These are phyloP conservation scores for Tolypocladium sp. DNA, from an alignment of 2,329 filamentous ascomycete species.

Conservation along the genomic window DNA sequence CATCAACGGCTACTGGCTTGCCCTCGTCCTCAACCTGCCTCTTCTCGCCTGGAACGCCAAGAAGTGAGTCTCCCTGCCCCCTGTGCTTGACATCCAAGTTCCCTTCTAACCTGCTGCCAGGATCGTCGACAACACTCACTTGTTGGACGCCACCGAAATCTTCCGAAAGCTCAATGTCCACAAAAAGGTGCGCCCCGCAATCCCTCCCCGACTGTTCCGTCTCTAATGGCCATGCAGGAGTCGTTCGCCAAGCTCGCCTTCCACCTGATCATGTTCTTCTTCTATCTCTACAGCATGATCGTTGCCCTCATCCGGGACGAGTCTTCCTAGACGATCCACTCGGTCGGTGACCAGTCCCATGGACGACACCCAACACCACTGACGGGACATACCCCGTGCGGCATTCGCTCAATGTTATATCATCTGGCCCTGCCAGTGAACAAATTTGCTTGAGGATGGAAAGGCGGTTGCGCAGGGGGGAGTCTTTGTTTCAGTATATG, in stretches of 20 bases:
- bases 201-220: neutral
- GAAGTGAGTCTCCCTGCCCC: conserved; percentile 59
- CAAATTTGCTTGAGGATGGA: neutral
- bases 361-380: neutral
- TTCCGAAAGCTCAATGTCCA: conserved; percentile 98
- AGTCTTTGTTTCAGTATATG: neutral
- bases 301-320: conserved; percentile 96
- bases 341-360: neutral
- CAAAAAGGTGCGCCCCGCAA: conserved; percentile 65
- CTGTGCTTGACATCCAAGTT: too few species aligned
- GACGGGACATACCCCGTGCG: neutral
- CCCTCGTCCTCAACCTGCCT: conserved; percentile 84
- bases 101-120: conserved; percentile 34
- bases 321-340: conserved; percentile 49
- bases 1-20: conserved; percentile 98
- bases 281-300: conserved; percentile 99
- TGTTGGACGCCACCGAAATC: conserved; percentile 96
- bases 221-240: conserved; percentile 52
- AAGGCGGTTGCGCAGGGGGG: neutral
- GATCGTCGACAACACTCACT: conserved; percentile 93
- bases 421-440: neutral
- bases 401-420: neutral
- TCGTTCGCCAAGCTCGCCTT: conserved; percentile 99
- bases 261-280: conserved; percentile 99
- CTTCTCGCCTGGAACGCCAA: conserved; percentile 91